Percentiles rank a stretch among this genome's conserved stretches.
Conservation (phyloP, 2,329 filamentous ascomycete species). For the Fragosphaeria purpurea region DNA sequence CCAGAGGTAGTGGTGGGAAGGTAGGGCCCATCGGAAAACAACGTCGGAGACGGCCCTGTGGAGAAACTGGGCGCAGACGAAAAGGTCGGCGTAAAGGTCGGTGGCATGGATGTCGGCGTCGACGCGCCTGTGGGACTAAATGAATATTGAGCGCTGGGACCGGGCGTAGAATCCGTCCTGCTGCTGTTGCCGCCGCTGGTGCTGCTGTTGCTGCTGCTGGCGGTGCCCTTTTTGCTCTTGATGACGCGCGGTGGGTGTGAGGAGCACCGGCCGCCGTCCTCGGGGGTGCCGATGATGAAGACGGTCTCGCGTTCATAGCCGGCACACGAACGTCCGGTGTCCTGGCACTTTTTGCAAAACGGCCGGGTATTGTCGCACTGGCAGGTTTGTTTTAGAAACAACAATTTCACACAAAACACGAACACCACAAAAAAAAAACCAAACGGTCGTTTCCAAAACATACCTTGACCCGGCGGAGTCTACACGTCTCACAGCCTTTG, state of each 20-base stretch:
- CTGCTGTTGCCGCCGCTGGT: not conserved
- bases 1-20: not conserved
- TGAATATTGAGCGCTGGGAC: not conserved
- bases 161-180: not conserved
- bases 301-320: slow-evolving; percentile 54
- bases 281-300: slow-evolving; percentile 52
- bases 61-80: not conserved
- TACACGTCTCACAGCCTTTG: slow-evolving; percentile 54
- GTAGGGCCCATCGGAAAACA: not conserved
- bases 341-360: slow-evolving; percentile 49
- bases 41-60: not conserved
- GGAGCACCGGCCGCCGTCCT: slow-evolving; percentile 44
- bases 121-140: no score
- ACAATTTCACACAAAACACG: not conserved
- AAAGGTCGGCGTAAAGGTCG: not conserved
- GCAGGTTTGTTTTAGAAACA: not conserved
- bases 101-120: no score
- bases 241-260: slow-evolving; percentile 44
- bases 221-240: slow-evolving; percentile 24
- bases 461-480: slow-evolving; percentile 49
- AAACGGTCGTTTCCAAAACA: slow-evolving; percentile 10
- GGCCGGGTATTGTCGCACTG: slow-evolving; percentile 55
- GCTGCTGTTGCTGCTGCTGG: not conserved
- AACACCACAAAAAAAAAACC: not conserved
- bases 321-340: slow-evolving; percentile 46